Evolutionary conservation across 2,329 filamentous ascomycete genomes (phyloP).

Genomic region (Aspergillus sp.): DNA sequence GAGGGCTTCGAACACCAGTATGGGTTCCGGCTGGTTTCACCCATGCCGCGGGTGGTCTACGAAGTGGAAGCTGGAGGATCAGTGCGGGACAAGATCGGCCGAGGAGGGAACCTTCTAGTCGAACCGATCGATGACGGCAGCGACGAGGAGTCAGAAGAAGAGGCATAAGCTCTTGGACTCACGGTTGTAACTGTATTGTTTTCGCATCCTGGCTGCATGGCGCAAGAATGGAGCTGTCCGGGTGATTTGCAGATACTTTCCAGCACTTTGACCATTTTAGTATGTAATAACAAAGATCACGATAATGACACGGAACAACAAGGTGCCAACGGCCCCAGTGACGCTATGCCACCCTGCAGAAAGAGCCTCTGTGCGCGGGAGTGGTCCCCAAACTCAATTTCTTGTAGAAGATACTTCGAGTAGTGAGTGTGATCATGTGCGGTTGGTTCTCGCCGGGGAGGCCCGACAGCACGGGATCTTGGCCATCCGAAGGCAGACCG

Average conservation of each 20-base stretch:
- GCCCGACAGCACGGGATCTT: neutral
- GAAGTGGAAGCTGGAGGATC: constrained; percentile 66
- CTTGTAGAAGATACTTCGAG: neutral
- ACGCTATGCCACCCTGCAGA: neutral
- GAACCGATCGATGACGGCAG: constrained; percentile 66
- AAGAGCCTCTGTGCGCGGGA: neutral
- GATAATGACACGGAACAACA: neutral
- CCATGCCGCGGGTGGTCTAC: constrained; percentile 81
- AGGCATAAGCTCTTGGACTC: constrained; percentile 10
- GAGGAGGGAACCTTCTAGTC: constrained; percentile 85
- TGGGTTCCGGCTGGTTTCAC: constrained; percentile 79
- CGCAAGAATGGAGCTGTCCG: neutral
- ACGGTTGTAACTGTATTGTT: constrained; percentile 26
- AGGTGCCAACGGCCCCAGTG: neutral
- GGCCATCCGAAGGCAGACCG: neutral
- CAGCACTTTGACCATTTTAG: too few species aligned
- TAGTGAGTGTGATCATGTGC: neutral
- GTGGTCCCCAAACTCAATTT: too few species aligned
- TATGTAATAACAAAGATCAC: neutral
- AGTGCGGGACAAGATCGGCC: constrained; percentile 72
- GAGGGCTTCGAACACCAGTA: constrained; percentile 77
- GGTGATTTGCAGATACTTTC: neutral
- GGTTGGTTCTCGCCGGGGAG: neutral
- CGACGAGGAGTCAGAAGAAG: constrained; percentile 47
- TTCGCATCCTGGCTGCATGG: constrained; percentile 3